Base-by-base conservation (phyloP, 1,284 basidiomycete species). In the Cryptococcus neoformans region DNA sequence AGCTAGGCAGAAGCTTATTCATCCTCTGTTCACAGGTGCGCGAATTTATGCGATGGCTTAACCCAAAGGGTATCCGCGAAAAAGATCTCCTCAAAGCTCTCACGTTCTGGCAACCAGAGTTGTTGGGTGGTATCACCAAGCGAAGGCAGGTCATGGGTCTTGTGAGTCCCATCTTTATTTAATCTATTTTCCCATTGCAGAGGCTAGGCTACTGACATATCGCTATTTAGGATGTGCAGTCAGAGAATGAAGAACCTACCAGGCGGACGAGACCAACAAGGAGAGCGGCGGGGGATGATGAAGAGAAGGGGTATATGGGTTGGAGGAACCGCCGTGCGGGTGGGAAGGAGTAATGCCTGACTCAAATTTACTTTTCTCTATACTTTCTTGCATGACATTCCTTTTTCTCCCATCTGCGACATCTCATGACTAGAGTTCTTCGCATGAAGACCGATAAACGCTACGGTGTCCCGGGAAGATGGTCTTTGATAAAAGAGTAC, bases 61-160 rank as follows among this genome's bases (percentile, higher is more conserved):
- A 97, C 70, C 82, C 86, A 21, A 92, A 92, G 76, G 96, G 95
- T 6, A 83, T 87, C 51, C 86, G 94, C 49, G 95, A 98, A 75
- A 79, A 87, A 44, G 86, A 87, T 38, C 82, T 98, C 53, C 89
- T 90, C 77, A 87, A 87, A 56, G 78, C 84, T 2, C 78, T 98
- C 62, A 84, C 82, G 34, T 90, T 87, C 73, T 96, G 93, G 90
- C 87, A 87, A 83, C 80, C 82, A 36, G 90, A 94, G 70, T 85
- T 98, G 59, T 84, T 85, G 38, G 86, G 84, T 17, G 92, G 93
- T 8, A 86, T 95, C 76, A 56, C 49, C 7, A 62, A 63, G 37
- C 65, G 76, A 21, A 58, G 72, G 9, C 39, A 65, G 11, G 55
- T 59, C 7, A 54, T 57, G 1, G 72, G 72, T 7, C 51, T 76